phyloP scores from a whole-genome alignment of 495 filamentous ascomycete species.

The Xylaria flabelliformis region DNA sequence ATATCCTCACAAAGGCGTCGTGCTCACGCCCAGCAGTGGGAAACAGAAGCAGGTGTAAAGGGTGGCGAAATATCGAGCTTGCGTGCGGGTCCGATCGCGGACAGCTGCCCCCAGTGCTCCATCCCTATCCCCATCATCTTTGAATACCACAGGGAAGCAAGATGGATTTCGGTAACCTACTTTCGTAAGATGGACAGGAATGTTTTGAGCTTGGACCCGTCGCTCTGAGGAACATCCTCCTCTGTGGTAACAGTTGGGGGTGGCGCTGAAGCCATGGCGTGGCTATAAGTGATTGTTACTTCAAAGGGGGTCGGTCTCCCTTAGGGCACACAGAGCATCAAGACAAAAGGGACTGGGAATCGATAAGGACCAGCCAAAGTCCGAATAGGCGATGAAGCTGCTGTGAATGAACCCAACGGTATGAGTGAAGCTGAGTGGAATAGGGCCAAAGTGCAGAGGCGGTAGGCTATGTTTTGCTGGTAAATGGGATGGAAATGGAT shows the following conservation, averaged over 20 bases:
- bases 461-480: constrained; percentile 4
- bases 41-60: background rate
- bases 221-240: constrained; percentile 73
- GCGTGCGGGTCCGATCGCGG: constrained; percentile 14
- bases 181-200: constrained; percentile 83
- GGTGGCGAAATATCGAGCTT: background rate
- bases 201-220: constrained; percentile 81
- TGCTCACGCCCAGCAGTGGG: background rate
- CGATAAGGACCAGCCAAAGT: background rate
- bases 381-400: background rate
- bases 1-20: background rate
- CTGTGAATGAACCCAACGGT: no score
- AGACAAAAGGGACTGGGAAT: background rate
- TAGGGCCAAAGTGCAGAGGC: background rate
- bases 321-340: background rate
- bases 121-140: background rate
- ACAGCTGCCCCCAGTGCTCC: constrained; percentile 3
- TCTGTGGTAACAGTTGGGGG: constrained; percentile 31
- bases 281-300: background rate
- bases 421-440: background rate
- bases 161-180: constrained; percentile 50
- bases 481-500: background rate
- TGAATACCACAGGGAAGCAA: background rate
- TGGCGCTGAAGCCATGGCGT: constrained; percentile 39
- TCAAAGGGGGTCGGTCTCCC: background rate